Base-by-base conservation (phyloP, 345 rosid species). In the Populus ilicifolia region DNA sequence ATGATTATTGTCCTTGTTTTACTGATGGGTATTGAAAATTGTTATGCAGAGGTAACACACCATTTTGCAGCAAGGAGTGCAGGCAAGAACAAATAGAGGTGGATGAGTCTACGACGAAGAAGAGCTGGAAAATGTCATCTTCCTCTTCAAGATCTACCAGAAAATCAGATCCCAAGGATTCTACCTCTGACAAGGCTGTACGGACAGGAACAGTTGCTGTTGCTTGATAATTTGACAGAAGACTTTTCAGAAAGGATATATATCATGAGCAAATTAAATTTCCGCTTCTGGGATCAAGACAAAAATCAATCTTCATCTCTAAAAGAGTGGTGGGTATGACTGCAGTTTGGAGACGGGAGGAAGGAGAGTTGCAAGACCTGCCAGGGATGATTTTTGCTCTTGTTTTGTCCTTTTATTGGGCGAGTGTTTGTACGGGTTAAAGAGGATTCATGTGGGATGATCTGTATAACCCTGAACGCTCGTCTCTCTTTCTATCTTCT, bases 61-160 rank as follows among this genome's bases (percentile, higher is more conserved):
- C 96, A 59, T 91, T 91, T 48, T 86, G 96, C 77, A 92, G 96
- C 88, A 80, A 88, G 67, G 96, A 90, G 83, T 94, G 97, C 84
- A 89, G 98, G 50, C 84, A 91, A 83, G 93, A 92, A 71, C 98
- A 87, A 76, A 92, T 94, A 64, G 96, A 92, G 73, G 72, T 78
- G 7, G 98, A 92, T 54, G 96, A 88, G 70, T 67, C 78, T 5
- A 83, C 77, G 25, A 87, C 82, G 73, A 92, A 84, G 70, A 92
- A 84, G 85, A 87, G 76, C 30, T 84, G 83, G 90, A 89, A 81
- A 70, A 66, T 76, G 61, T 48, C 77, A 5, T 70, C 79, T 4
- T 87, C 94, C 1, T 71, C 87, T 12, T 77, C 92, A 12, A 87
- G 87, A 80, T 88, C 94, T 44, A 62, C 83, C 16, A 86, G 89